Conservation (phyloP, 441 rosid species). For the Euphorbia celastroides region DNA sequence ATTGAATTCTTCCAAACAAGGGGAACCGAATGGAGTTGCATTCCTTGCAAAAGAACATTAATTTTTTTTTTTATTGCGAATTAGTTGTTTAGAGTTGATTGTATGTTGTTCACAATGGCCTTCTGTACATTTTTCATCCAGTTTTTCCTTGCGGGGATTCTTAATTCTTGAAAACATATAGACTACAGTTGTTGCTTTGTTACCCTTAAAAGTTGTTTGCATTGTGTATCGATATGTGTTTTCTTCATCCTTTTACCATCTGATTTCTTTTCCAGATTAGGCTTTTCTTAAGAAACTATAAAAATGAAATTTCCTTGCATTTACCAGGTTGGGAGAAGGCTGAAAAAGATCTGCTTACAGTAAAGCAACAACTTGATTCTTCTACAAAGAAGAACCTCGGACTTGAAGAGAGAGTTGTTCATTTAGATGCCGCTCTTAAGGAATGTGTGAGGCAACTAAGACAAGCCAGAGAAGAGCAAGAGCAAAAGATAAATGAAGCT, state of each 20-base stretch:
- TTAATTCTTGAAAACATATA: background rate
- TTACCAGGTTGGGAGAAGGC: conserved; percentile 87
- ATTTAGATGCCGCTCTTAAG: conserved; percentile 91
- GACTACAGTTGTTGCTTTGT: background rate
- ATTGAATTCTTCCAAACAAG: too few species aligned
- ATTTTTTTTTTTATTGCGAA: background rate
- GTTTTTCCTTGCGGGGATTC: background rate
- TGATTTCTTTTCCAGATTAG: background rate
- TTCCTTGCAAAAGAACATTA: too few species aligned
- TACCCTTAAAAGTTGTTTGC: background rate
- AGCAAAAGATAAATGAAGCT: conserved; percentile 54
- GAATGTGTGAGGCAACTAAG: conserved; percentile 91
- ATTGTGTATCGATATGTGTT: background rate
- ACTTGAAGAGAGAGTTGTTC: conserved; percentile 70
- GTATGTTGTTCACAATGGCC: background rate
- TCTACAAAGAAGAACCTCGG: conserved; percentile 38
- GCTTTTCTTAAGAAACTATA: background rate
- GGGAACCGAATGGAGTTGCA: too few species aligned
- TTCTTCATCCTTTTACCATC: background rate
- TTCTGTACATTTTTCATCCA: background rate
- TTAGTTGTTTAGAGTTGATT: background rate
- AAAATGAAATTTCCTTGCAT: background rate
- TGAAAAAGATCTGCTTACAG: conserved; percentile 52
- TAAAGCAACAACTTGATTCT: conserved; percentile 70
- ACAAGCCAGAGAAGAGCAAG: conserved; percentile 85